Percentiles rank a stretch among this genome's conserved stretches.
Evolutionary conservation across 2,329 filamentous ascomycete genomes (phyloP).

Genomic region (Pseudogymnoascus sp.): DNA sequence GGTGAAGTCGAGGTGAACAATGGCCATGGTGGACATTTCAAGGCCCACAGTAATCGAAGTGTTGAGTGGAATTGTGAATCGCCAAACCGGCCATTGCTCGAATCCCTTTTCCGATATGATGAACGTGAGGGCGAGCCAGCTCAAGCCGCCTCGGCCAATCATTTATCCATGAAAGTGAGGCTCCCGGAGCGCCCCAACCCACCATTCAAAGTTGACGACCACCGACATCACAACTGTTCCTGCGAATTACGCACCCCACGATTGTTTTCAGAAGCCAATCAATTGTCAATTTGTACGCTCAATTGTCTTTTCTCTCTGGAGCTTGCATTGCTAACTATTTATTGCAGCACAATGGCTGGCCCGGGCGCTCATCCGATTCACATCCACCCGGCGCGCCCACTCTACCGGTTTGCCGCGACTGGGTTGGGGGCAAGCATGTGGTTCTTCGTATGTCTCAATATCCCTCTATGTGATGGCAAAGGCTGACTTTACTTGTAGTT

Average conservation of each 20-base stretch:
- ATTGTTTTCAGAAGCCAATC: slow-evolving; percentile 1
- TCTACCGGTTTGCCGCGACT: slow-evolving; percentile 82
- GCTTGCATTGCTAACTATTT: not conserved
- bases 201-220: slow-evolving; percentile 7
- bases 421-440: slow-evolving; percentile 93
- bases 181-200: slow-evolving; percentile 4
- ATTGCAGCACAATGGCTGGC: slow-evolving; percentile 6
- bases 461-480: slow-evolving; percentile 12
- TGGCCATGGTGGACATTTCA: not conserved
- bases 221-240: not conserved
- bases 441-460: slow-evolving; percentile 72
- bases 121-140: not conserved
- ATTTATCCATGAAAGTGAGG: slow-evolving; percentile 7
- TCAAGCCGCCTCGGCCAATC: slow-evolving; percentile 5
- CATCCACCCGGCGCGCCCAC: slow-evolving; percentile 51
- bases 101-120: not conserved
- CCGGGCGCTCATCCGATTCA: slow-evolving; percentile 42
- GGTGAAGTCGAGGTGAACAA: slow-evolving; percentile 3
- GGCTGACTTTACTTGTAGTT: slow-evolving; percentile 45
- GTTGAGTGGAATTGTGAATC: slow-evolving; percentile 5
- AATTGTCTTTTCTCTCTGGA: not conserved
- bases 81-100: slow-evolving; percentile 4
- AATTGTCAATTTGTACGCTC: not conserved
- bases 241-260: slow-evolving; percentile 3
- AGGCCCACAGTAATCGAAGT: slow-evolving; percentile 1